Evolutionary conservation across 2,329 filamentous ascomycete species (phyloP).

Genomic region (Epichloe sp.): DNA sequence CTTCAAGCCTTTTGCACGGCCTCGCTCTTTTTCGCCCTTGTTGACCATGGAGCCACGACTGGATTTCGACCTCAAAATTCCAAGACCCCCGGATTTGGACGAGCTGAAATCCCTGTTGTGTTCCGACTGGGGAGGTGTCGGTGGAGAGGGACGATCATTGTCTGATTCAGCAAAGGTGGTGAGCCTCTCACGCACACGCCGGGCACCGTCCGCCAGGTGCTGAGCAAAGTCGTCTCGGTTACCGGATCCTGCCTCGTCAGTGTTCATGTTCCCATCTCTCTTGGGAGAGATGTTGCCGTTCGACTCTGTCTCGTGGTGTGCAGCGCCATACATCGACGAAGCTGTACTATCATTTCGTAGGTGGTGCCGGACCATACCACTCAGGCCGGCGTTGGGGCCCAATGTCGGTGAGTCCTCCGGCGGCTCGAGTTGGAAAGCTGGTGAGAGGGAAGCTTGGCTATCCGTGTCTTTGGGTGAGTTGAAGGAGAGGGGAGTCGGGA

Average conservation of each 20-base stretch:
- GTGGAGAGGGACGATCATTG: conserved; percentile 21
- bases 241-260: conserved; percentile 8
- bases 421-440: conserved; percentile 7
- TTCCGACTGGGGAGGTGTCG: conserved; percentile 22
- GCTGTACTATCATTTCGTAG: conserved; percentile 67
- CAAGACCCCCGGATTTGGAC: conserved; percentile 44
- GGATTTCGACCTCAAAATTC: conserved; percentile 51
- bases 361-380: conserved; percentile 73
- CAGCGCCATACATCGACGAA: conserved; percentile 60
- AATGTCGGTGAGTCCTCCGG: conserved; percentile 66
- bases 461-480: conserved; percentile 13
- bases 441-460: conserved; percentile 14
- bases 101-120: conserved; percentile 18
- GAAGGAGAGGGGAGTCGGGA: conserved; percentile 30
- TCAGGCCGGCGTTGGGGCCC: conserved; percentile 55
- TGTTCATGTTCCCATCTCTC: background rate
- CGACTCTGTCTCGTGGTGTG: conserved; percentile 20
- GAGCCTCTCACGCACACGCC: conserved; percentile 59
- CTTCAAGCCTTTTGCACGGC: conserved; percentile 44
- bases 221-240: conserved; percentile 60
- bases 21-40: conserved; percentile 24
- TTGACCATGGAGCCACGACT: conserved; percentile 53
- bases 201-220: conserved; percentile 57
- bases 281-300: background rate
- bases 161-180: conserved; percentile 56